Percentiles rank a stretch among this genome's conserved stretches.
phyloP scores from a whole-genome alignment of 257 asterid species.

The Solanum corneliomulleri region DNA sequence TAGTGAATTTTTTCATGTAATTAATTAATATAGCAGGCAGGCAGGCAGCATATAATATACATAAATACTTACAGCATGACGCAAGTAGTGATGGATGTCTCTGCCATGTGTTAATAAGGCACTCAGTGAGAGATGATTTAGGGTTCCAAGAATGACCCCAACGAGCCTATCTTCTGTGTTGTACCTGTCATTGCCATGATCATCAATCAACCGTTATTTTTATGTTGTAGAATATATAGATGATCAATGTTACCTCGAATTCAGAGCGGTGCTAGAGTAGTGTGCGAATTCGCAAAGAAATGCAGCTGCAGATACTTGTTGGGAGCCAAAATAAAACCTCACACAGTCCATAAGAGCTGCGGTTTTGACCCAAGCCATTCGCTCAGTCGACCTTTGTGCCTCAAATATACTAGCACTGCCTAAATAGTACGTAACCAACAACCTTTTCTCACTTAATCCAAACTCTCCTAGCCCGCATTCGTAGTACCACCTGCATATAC shows the following conservation, averaged over 20 bases:
- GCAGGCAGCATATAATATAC: too few relatives aligned
- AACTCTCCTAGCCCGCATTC: conserved; percentile 25
- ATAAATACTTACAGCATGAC: conserved; percentile 28
- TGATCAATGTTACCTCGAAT: not conserved
- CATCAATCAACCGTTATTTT: too few relatives aligned
- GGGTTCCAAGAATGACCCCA: conserved; percentile 24
- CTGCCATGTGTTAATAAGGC: conserved; percentile 44
- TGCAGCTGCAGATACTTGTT: conserved; percentile 15
- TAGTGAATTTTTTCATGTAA: not conserved
- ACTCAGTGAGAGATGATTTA: conserved; percentile 61
- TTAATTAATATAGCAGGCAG: too few relatives aligned
- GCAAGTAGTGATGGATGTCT: conserved; percentile 36
- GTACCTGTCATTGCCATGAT: conserved; percentile 15
- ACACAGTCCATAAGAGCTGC: conserved; percentile 34
- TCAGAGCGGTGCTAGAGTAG: conserved; percentile 6
- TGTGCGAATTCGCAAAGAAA: conserved; percentile 31
- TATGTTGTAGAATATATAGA: too few relatives aligned
- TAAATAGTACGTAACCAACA: conserved; percentile 24
- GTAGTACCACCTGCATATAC: conserved; percentile 52
- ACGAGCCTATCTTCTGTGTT: conserved; percentile 21
- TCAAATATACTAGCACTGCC: conserved; percentile 56
- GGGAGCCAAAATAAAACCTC: conserved; percentile 12
- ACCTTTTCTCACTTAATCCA: conserved; percentile 30
- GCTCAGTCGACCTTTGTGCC: conserved; percentile 42
- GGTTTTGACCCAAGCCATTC: conserved; percentile 78